Percentiles rank a stretch among this genome's conserved stretches.
Conservation (phyloP, 2,329 filamentous ascomycete genomes). For the Teratosphaeria epicoccoides region DNA sequence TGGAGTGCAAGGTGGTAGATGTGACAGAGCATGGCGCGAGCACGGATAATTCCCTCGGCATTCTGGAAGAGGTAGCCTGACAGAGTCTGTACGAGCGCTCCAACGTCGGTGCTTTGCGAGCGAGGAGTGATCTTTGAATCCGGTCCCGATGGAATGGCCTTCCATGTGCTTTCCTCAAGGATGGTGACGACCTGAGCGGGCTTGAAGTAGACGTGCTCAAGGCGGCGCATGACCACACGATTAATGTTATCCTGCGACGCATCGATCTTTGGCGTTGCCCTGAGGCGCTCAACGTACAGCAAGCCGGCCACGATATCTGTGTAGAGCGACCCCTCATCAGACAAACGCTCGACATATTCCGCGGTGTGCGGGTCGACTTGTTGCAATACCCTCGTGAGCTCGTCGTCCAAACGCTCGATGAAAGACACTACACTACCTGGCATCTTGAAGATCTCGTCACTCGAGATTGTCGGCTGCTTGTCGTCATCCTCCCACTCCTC, state of each 20-base stretch:
- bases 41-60: constrained; percentile 91
- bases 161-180: constrained; percentile 91
- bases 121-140: constrained; percentile 76
- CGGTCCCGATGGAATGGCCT: constrained; percentile 56
- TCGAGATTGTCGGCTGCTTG: constrained; percentile 65
- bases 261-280: constrained; percentile 59
- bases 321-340: constrained; percentile 84
- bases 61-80: constrained; percentile 92
- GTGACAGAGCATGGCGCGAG: constrained; percentile 94
- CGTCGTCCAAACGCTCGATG: constrained; percentile 89
- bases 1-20: constrained; percentile 97
- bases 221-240: constrained; percentile 80
- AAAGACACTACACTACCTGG: constrained; percentile 91
- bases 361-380: constrained; percentile 97
- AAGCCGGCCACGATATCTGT: constrained; percentile 80
- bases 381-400: constrained; percentile 93
- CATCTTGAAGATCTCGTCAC: constrained; percentile 75
- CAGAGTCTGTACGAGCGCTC: constrained; percentile 69
- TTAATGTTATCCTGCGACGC: constrained; percentile 79
- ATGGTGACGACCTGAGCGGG: constrained; percentile 86
- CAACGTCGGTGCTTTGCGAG: constrained; percentile 54
- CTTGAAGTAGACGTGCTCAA: constrained; percentile 99
- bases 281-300: constrained; percentile 77
- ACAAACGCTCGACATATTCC: constrained; percentile 91
- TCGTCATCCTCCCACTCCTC: constrained; percentile 99